phyloP scores from a whole-genome alignment of 345 rosid species.

The Lumnitzera littorea region DNA sequence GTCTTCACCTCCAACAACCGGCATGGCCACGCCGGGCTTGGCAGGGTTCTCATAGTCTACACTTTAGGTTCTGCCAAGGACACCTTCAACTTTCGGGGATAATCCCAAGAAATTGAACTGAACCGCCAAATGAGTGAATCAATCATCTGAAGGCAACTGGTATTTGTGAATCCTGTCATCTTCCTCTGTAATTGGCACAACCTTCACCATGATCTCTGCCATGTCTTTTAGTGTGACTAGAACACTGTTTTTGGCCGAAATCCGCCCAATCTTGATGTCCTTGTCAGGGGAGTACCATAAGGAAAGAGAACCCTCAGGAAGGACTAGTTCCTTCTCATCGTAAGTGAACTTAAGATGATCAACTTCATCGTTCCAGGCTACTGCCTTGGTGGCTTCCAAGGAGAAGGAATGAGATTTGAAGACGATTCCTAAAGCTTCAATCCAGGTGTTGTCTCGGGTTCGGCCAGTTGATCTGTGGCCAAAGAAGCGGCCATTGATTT shows the following conservation, averaged over 20 bases:
- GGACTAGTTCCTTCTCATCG: slow-evolving; percentile 1
- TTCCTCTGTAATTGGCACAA: slow-evolving; percentile 8
- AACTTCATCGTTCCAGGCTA: slow-evolving; percentile 4
- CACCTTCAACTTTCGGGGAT: slow-evolving; percentile 10
- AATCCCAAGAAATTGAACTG: slow-evolving; percentile 14
- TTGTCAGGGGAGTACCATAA: slow-evolving; percentile 7
- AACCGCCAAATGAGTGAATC: slow-evolving; percentile 15
- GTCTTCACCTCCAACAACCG: slow-evolving; percentile 14
- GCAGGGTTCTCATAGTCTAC: slow-evolving; percentile 12
- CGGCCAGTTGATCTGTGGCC: slow-evolving; percentile 11
- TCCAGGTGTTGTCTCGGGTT: slow-evolving; percentile 17
- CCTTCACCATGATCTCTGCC: slow-evolving; percentile 12
- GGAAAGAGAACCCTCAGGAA: slow-evolving; percentile 7
- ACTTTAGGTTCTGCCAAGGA: slow-evolving; percentile 12
- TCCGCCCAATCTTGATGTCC: slow-evolving; percentile 6
- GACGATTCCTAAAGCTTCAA: slow-evolving; percentile 15
- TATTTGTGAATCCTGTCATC: slow-evolving; percentile 16
- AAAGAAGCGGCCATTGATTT: slow-evolving; percentile 18
- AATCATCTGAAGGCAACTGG: slow-evolving; percentile 7
- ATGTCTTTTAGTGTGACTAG: slow-evolving; percentile 1
- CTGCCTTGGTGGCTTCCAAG: slow-evolving; percentile 11
- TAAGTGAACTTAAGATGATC: slow-evolving; percentile 12
- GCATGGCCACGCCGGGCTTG: slow-evolving; percentile 14
- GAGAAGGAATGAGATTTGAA: slow-evolving; percentile 7
- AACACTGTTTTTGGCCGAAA: slow-evolving; percentile 5